Evolutionary conservation across 192 early-diverging fungal genomes (phyloP).

Genomic region (Backusella tuberculispora): DNA sequence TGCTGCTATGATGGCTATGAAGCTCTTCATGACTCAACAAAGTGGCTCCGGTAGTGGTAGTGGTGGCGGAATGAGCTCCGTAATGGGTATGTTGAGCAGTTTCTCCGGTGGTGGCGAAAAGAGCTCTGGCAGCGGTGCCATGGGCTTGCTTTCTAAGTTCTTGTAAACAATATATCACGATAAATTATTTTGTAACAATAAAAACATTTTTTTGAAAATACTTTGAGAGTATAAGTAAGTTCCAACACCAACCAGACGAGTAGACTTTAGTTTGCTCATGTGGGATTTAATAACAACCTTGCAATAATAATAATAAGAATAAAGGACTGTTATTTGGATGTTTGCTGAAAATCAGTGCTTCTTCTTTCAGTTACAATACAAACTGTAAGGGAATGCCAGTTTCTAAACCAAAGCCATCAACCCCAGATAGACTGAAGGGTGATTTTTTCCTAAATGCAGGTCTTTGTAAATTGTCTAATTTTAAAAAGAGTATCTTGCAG

Average conservation of each 20-base stretch:
- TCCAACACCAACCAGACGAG: neutral
- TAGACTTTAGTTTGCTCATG: too few relatives aligned
- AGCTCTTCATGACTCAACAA: slow-evolving; percentile 35
- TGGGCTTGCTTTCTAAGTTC: slow-evolving; percentile 35
- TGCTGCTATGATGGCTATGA: slow-evolving; percentile 45
- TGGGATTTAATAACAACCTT: too few relatives aligned
- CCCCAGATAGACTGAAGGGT: too few relatives aligned
- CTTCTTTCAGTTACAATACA: too few relatives aligned
- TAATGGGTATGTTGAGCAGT: slow-evolving; percentile 41
- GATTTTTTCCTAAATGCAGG: too few relatives aligned
- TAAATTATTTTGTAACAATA: slow-evolving; percentile 17
- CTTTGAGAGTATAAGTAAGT: neutral
- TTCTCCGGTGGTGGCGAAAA: slow-evolving; percentile 8
- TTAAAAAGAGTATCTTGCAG: too few relatives aligned
- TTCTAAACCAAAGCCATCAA: too few relatives aligned
- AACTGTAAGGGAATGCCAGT: too few relatives aligned
- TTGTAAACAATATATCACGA: slow-evolving; percentile 28
- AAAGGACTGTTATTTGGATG: too few relatives aligned
- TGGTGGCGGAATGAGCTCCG: slow-evolving; percentile 31
- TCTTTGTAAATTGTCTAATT: too few relatives aligned
- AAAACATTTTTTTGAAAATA: slow-evolving; percentile 1
- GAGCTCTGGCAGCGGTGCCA: slow-evolving; percentile 15
- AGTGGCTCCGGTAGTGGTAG: slow-evolving; percentile 17
- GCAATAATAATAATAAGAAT: too few relatives aligned
- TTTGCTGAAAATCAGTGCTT: too few relatives aligned